A percentile compares a stretch with the other conserved stretches of the same genome.
These are phyloP conservation scores for Leccinum subtestaceum DNA, from an alignment of 768 basidiomycete genomes.

Conservation along the genomic window DNA sequence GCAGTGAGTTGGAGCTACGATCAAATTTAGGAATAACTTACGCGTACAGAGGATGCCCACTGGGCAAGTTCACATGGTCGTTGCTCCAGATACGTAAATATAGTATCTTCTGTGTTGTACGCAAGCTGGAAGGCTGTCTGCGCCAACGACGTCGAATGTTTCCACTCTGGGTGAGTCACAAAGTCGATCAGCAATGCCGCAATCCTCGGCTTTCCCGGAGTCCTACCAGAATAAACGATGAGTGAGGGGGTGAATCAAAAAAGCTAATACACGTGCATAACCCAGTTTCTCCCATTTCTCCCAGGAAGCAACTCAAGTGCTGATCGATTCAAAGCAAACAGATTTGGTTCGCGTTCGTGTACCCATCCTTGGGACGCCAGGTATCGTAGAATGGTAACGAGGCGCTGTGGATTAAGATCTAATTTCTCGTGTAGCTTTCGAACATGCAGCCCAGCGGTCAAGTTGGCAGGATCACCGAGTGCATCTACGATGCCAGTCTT, in stretches of 20 bases:
- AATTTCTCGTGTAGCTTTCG: background rate
- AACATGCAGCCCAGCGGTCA: background rate
- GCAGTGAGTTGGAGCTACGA: background rate
- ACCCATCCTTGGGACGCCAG: constrained; percentile 4
- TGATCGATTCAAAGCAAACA: background rate
- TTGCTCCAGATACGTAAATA: background rate
- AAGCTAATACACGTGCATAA: background rate
- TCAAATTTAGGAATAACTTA: background rate
- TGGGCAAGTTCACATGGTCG: background rate
- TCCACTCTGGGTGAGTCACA: constrained; percentile 4
- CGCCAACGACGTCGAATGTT: constrained; percentile 2
- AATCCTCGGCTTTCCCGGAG: constrained; percentile 1
- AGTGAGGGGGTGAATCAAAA: background rate
- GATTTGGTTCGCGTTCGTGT: background rate
- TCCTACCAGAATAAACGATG: background rate
- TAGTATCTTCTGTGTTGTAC: background rate
- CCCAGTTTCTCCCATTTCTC: constrained; percentile 1
- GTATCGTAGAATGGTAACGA: background rate
- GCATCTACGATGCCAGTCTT: constrained; percentile 2
- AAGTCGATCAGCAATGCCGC: constrained; percentile 1
- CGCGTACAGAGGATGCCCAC: constrained; percentile 5
- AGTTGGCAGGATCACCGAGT: background rate
- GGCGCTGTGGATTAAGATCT: background rate
- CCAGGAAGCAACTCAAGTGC: background rate
- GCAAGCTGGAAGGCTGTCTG: constrained; percentile 5